Base-by-base conservation (phyloP, 225 moss, liverwort and hornwort genomes). In the Physcomitrium patens region DNA sequence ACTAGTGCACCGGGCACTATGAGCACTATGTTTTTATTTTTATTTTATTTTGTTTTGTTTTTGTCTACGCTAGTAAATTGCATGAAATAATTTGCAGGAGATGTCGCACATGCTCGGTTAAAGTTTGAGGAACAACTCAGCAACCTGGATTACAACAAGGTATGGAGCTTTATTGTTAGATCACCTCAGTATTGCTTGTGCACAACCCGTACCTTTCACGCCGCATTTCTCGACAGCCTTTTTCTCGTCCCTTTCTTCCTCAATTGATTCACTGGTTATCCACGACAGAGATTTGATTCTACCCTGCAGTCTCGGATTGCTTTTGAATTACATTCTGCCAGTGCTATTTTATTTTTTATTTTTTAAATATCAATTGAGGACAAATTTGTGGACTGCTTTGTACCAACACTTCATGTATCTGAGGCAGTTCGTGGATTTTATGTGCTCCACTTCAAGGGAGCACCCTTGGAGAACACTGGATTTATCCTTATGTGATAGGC, bases 391-490 rank as follows among this genome's bases (percentile, higher is more conserved):
- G 23, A n/a, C 53, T 37, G 9, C 19, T 10, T 10, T 19, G 74
- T 73, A 61, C 67, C 63, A 60, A 80, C 69, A 27, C 14, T 23
- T 12, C 46, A 60, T 62, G 19, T 45, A 17, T 64, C 70, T 62
- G 73, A 77, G 68, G 78, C 88, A 95, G 93, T 96, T 96, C 78
- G 82, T 96, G 70, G 67, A 86, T 45, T 91, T 85, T 50, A 96
- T 96, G 95, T 96, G 95, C 77, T 87, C 91, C 23, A 76, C 77
- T 68, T 50, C 72, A 41, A 85, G 67, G 73, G 74, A 81, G 20
- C 74, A 54, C 51, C 46, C 83, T 20, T 72, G 85, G 75, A 84
- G 74, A 77, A 75, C 74, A 70, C 75, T 78, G 51, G 89, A 96
- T 74, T 74, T 91, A 69, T 85, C 93, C 20, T 55, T 65, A 73